Base-by-base conservation (phyloP, 352 stramenopile species). In the Phytophthora kernoviae region DNA sequence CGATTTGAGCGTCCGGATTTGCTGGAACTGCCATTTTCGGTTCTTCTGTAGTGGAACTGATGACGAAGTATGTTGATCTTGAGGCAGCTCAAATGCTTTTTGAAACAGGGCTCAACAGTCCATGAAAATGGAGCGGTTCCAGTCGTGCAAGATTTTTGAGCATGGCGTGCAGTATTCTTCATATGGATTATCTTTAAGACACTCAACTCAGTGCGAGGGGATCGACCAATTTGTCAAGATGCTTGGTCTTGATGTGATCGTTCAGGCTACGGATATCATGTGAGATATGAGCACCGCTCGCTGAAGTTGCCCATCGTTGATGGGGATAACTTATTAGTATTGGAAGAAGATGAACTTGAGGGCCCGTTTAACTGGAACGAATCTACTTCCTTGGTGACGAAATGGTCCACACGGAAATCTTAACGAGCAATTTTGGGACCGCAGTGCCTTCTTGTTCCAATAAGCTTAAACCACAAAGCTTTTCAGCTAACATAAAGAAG, bases 121-220 rank as follows among this genome's bases (percentile, higher is more conserved):
- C 55, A 47, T 21, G 61, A 61, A n/a, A n/a, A n/a, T 14, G n/a
- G 37, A 65, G 15, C 41, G 55, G 11, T 55, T 63, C 12, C 40
- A 24, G 14, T 67, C 57, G 6, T 70, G 54, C 27, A 57, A 26
- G 6, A 47, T 63, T 17, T 59, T 75, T 10, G 44, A 68, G 20
- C 52, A 70, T 7, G 57, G 72, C 51, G 58, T 73, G 36, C 62
- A 72, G 41, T 66, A 62, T 40, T 78, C n/a, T n/a, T n/a, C n/a
- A n/a, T n/a, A n/a, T n/a, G n/a, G n/a, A n/a, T n/a, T n/a, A n/a
- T n/a, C n/a, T n/a, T n/a, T n/a, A n/a, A n/a, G n/a, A n/a, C n/a
- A n/a, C n/a, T n/a, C n/a, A n/a, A n/a, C n/a, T n/a, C n/a, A n/a
- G n/a, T n/a, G n/a, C n/a, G n/a, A n/a, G n/a, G n/a, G n/a, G n/a